Base-by-base conservation (phyloP, 129 eudicot genomes). In the Lactuca saligna region DNA sequence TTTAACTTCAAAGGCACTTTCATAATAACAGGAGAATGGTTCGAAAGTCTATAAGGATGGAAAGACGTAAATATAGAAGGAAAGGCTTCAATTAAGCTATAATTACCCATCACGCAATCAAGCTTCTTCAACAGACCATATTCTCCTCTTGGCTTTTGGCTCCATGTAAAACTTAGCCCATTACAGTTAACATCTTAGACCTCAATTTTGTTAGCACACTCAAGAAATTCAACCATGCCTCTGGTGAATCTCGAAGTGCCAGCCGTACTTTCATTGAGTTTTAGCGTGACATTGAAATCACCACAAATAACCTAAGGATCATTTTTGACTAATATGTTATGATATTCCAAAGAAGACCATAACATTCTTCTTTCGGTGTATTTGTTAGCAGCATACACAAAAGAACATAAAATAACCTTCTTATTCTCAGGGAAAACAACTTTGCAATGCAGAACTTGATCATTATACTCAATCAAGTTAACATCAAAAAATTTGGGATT, bases 171-270 rank as follows among this genome's bases (percentile, higher is more conserved):
- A 2, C 32, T n/a, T 0, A 66, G 3, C 0, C 71, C 60, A 13
- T 8, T 3, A 0, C n/a, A 2, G 7, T 33, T 51, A 0, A 66
- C 2, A 32, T 51, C 60, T 0, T 1, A 0, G 0, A 66, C 0
- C 0, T 66, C 49, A 6, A 14, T 6, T 3, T n/a, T 1, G 0
- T 8, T 2, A 0, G 51, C 2, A 34, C 61, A 66, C 2, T 33
- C 50, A 5, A 35, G 2, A 2, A 66, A 66, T 0, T 65, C 70
- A 13, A 1, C 2, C 58, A 65, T 65, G 2, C 29, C 35, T 1
- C 17, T 62, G 6, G 25, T 8, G 6, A 62, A 5, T 7, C 7
- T 14, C 7, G 31, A 35, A 0, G 53, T 6, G 0, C 20, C 58
- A 3, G 1, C 7, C 0, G 14, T 4, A 37, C 44, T 48, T 12